Percentiles rank a stretch among this genome's conserved stretches.
phyloP scores from a whole-genome alignment of 169 alveolate species.

The Plasmodium coatneyi region DNA sequence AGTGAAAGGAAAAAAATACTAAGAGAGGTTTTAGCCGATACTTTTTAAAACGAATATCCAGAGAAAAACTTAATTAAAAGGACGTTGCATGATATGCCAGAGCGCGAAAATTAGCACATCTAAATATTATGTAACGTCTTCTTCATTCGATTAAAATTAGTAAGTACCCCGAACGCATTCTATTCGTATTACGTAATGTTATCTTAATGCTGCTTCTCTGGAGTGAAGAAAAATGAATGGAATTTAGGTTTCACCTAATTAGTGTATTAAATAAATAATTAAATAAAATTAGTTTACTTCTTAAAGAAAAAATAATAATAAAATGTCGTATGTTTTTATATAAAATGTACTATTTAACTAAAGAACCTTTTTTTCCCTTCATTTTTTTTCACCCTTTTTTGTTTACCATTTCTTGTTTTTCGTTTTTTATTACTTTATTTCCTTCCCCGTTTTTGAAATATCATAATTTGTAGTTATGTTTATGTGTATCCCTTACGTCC shows the following conservation, averaged over 20 bases:
- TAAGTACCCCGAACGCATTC: not conserved
- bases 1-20: conserved; percentile 80
- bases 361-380: not conserved
- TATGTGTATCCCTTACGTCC: not conserved
- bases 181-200: not conserved
- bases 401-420: not conserved
- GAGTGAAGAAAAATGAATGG: not conserved
- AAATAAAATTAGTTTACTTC: not conserved
- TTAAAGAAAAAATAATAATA: not conserved
- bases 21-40: not conserved
- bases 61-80: not conserved
- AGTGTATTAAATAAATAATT: not conserved
- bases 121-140: not conserved
- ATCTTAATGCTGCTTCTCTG: not conserved
- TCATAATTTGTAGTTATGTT: not conserved
- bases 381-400: not conserved
- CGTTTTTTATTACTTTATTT: not conserved
- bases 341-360: not conserved
- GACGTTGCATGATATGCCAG: not conserved
- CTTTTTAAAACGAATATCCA: not conserved
- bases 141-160: not conserved
- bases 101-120: not conserved
- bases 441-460: not conserved
- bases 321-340: not conserved
- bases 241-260: not conserved